These are phyloP conservation scores for Diutina catenulata DNA, from an alignment of 1,139 yeast species.

Conservation along the genomic window DNA sequence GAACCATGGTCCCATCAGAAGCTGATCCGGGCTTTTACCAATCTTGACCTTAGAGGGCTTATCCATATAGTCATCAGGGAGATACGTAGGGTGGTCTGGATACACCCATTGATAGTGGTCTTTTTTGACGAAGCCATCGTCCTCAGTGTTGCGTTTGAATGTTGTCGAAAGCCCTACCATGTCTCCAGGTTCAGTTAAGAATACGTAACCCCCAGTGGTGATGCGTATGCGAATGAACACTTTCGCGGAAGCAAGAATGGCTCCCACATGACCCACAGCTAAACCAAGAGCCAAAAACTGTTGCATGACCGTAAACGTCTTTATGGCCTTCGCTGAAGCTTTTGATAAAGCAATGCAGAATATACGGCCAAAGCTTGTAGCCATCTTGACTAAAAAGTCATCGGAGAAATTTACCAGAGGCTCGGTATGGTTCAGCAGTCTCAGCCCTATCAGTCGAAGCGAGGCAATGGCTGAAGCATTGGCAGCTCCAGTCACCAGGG, in stretches of 20 bases:
- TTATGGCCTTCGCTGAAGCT: background rate
- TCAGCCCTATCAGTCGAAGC: background rate
- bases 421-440: background rate
- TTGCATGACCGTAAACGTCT: background rate
- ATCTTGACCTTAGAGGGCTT: conserved; percentile 15
- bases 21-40: background rate
- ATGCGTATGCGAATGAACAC: conserved; percentile 45
- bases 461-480: background rate
- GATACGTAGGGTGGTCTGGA: conserved; percentile 43
- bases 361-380: background rate
- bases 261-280: conserved; percentile 8
- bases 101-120: conserved; percentile 36
- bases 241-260: conserved; percentile 40
- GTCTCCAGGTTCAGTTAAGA: conserved; percentile 44
- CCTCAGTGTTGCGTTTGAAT: conserved; percentile 35
- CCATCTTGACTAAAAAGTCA: background rate
- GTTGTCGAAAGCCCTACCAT: conserved; percentile 58
- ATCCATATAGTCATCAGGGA: conserved; percentile 31
- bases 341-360: background rate
- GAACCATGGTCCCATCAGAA: conserved; percentile 35
- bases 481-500: background rate
- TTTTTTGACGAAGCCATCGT: conserved; percentile 11
- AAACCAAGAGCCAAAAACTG: background rate
- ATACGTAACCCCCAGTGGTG: conserved; percentile 34
- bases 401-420: background rate